Evolutionary conservation across 768 basidiomycete species (phyloP), one percentile per base, ranked within the genome.

Genomic region (Auriculariales sp.): DNA sequence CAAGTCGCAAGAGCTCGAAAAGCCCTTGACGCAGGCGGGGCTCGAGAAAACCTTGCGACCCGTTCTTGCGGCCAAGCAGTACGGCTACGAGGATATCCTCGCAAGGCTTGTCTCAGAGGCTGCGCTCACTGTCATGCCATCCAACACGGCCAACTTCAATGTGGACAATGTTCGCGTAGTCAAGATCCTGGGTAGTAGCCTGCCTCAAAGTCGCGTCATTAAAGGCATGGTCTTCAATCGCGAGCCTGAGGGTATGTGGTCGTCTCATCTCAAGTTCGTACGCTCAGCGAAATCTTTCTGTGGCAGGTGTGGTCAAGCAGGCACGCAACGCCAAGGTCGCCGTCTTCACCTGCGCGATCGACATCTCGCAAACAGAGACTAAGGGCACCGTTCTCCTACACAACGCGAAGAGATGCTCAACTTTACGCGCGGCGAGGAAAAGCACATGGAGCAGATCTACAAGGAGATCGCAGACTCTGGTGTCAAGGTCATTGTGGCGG

Each of bases 91-190:
- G 66, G 85, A 90, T 49, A 70, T 73, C 34, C 75, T 98, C 0
- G 72, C 92, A 2, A 63, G 71, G 2, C 76, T 98, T 7, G 93
- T 97, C 3, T 86, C 94, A 7, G 93, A 98, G 59, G 95, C 95
- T 1, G 87, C 91, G 0, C 67, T 98, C 24, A 76, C 81, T 2
- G 83, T 97, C 56, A 95, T 98, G 92, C 89, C 91, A 3, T 62
- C 72, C 1, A 88, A 87, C 61, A 78, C 79, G 6, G 83, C 83
- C 61, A 82, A 89, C 65, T 99, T 98, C 77, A 97, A 95, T 65
- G 92, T 98, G 27, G 95, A 99, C 66, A 93, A 92, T 58, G 88
- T 99, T 0, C 81, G 95, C 9, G 94, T 99, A 24, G 95, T 99
- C 59, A 99, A 98, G 69, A 97, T 99, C 54, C 83, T 99, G 79